These are phyloP conservation scores for Serendipita sp. DNA, from an alignment of 768 basidiomycete genomes.

Conservation along the genomic window DNA sequence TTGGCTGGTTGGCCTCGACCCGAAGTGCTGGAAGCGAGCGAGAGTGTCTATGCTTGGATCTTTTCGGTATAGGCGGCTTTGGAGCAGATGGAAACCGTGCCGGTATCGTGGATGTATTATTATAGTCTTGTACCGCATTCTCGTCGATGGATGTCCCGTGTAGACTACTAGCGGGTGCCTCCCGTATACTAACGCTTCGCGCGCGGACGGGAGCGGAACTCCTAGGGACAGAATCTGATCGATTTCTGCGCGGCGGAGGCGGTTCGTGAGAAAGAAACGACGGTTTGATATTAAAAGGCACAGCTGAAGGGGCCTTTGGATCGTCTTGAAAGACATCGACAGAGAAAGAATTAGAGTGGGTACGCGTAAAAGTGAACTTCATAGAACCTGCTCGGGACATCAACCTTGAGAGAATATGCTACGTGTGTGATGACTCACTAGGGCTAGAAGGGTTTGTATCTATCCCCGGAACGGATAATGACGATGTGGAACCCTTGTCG, in stretches of 20 bases:
- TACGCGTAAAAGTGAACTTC: conserved; percentile 5
- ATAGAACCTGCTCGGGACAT: neutral
- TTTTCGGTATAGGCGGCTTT: neutral
- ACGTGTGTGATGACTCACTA: neutral
- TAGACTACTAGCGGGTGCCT: neutral
- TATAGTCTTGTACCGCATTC: neutral
- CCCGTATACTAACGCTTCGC: neutral
- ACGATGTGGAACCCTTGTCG: conserved; percentile 4
- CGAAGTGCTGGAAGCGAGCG: neutral
- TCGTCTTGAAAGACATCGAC: conserved; percentile 2
- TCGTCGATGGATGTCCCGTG: neutral
- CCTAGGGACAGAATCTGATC: neutral
- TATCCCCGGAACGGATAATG: neutral
- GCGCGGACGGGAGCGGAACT: neutral
- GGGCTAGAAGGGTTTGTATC: neutral
- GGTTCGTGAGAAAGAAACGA: neutral
- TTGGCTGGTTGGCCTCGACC: neutral
- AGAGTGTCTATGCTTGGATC: neutral
- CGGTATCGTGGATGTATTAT: neutral
- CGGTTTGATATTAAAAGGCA: neutral
- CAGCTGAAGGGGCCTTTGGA: neutral
- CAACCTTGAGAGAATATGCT: neutral
- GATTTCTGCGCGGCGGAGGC: neutral
- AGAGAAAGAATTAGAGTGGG: neutral
- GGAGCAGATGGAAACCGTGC: neutral